Conservation (phyloP, 169 alveolate species). For the Amoebophrya sp. region DNA sequence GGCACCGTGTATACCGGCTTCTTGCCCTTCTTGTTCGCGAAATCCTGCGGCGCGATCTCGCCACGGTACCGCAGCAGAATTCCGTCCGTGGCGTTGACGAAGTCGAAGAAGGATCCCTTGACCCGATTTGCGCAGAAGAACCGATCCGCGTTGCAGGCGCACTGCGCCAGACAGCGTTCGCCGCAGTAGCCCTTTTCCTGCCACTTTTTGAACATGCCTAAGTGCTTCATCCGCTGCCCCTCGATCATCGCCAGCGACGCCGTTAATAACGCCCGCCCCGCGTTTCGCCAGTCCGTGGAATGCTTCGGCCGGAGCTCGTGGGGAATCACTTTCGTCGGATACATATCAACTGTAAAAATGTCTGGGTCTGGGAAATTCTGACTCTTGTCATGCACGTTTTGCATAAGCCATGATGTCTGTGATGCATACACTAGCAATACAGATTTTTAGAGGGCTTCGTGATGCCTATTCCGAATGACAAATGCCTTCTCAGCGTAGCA, state of each 20-base stretch:
- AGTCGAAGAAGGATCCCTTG: neutral
- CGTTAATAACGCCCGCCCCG: neutral
- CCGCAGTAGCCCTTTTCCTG: neutral
- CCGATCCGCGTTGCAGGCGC: neutral
- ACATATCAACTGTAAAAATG: too few relatives aligned
- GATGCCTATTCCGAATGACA: too few relatives aligned
- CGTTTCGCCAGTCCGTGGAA: neutral
- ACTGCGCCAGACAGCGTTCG: neutral
- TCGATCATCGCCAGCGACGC: neutral
- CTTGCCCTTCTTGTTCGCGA: neutral
- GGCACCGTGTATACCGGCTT: neutral
- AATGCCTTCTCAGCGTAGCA: too few relatives aligned
- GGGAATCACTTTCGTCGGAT: too few relatives aligned
- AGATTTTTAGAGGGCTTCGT: too few relatives aligned
- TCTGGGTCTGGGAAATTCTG: too few relatives aligned
- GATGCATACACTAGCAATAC: too few relatives aligned
- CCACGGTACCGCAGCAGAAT: neutral
- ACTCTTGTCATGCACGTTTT: too few relatives aligned
- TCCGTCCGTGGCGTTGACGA: neutral
- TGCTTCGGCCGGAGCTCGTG: constrained; percentile 3
- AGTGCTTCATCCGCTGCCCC: constrained; percentile 14
- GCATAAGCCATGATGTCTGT: too few relatives aligned
- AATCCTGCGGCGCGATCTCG: neutral
- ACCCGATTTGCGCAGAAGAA: neutral
- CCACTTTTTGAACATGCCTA: neutral